Base-by-base conservation (phyloP, 2,329 filamentous ascomycete species). In the Phyllosticta ampelicida region DNA sequence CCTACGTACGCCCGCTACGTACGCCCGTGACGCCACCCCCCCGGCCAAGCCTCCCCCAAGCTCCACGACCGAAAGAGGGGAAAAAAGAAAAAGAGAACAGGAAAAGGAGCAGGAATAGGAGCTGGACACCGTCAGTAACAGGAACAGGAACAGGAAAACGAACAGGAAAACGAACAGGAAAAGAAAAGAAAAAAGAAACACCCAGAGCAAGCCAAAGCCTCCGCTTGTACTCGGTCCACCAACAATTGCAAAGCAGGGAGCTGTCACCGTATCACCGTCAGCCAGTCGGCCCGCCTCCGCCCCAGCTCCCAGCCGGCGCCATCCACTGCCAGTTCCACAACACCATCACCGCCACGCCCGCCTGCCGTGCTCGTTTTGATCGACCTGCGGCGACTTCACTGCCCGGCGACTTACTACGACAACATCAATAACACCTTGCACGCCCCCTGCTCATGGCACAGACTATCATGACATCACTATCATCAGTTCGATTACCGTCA, bases 301-400 rank as follows among this genome's bases (percentile, higher is more conserved):
- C 19, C 30, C n/a, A n/a, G n/a, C n/a, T n/a, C n/a, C n/a, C n/a
- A n/a, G n/a, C n/a, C n/a, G n/a, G n/a, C n/a, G n/a, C n/a, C n/a
- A n/a, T 20, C 13, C 53, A 20, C n/a, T 29, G 20, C 52, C 52
- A 20, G 16, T 6, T 9, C 52, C 26, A 48, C 28, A 28, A 10
- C 48, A 19, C 54, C 28, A 48, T 10, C 44, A 26, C 23, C 48
- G 49, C 55, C 55, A 56, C 55, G 29, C n/a, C 55, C 48, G 28
- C 20, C 36, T 9, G n/a, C n/a, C n/a, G n/a, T n/a, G n/a, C n/a
- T n/a, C n/a, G n/a, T n/a, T n/a, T n/a, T n/a, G n/a, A n/a, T n/a
- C n/a, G n/a, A n/a, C n/a, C n/a, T n/a, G n/a, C 28, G 26, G 9
- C 30, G 19, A 48, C 13, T 21, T 55, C 53, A 16, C 29, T 55